Evolutionary conservation across 805 yeast species (phyloP), one percentile per base, ranked within the genome.

Genomic region (Pichia exigua): DNA sequence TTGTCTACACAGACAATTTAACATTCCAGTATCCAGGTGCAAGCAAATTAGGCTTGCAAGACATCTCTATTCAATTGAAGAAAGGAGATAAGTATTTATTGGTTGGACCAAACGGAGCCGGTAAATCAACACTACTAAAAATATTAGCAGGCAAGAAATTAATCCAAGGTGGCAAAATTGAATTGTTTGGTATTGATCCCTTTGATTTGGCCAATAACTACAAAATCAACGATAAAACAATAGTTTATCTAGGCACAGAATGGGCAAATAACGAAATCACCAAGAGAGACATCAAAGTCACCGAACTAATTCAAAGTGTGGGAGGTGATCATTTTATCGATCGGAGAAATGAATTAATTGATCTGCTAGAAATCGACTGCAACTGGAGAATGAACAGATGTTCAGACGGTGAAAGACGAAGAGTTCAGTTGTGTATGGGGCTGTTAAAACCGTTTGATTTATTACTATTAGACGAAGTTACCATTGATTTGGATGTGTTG

Each of bases 71-170:
- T 42, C 58, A 71, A 13, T 74, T 94, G 21, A 81, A 83, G 1
- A 79, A 85, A 76, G 82, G 85, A 8, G 78, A 92, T 1, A 76
- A 96, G 54, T 81, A 91, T 12, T 71, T 94, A 38, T 67, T 94
- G 9, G 76, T 94, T 24, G 99, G 99, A 0, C 95, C 98, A 13
- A 91, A 91, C 61, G 99, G 99, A 20, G 98, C 99, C 1, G 98
- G 99, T 5, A 94, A 94, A 66, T 87, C 97, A 1, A 94, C 99
- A 0, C 66, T 94, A 43, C 73, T 94, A 56, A 81, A 82, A 64
- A 77, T 94, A 18, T 71, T 94, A 20, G 96, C 97, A 0, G 99
- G 99, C 3, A 92, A 92, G 61, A 89, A 94, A 9, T 74, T 94
- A 53, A 84, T 95, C 55, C 79, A 82, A 51, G 72, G 77, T 17